Conservation (phyloP, 2,329 filamentous ascomycete species). For the Ceratocystis albifundus region DNA sequence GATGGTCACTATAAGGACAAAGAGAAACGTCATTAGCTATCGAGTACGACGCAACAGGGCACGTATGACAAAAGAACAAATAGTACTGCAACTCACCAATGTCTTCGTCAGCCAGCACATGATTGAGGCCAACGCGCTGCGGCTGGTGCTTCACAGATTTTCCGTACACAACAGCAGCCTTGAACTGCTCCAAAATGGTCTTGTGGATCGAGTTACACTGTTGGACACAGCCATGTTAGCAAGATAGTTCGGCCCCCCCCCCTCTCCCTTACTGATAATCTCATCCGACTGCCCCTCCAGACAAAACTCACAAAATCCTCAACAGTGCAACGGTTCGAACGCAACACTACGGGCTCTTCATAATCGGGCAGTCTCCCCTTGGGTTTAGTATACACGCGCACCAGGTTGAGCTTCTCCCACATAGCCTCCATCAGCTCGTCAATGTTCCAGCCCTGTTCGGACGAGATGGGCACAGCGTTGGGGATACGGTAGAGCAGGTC, state of each 20-base stretch:
- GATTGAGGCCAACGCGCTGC: slow-evolving; percentile 79
- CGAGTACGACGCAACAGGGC: background rate
- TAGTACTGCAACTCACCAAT: slow-evolving; percentile 49
- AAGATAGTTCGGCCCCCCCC: background rate
- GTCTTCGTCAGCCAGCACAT: slow-evolving; percentile 92
- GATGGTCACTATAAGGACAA: slow-evolving; percentile 17
- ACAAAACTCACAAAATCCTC: slow-evolving; percentile 79
- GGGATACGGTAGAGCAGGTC: slow-evolving; percentile 94
- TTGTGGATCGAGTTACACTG: slow-evolving; percentile 97
- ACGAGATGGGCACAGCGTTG: slow-evolving; percentile 92
- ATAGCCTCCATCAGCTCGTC: slow-evolving; percentile 94
- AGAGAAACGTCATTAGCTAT: background rate
- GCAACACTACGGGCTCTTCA: slow-evolving; percentile 76
- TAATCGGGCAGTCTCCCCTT: slow-evolving; percentile 95
- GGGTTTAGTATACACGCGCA: slow-evolving; percentile 93
- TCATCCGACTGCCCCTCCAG: no score
- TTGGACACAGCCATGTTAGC: slow-evolving; percentile 7
- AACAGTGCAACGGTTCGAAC: slow-evolving; percentile 70
- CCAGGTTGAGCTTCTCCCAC: slow-evolving; percentile 93
- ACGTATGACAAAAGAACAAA: background rate
- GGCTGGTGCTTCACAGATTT: slow-evolving; percentile 98
- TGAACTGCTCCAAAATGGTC: slow-evolving; percentile 91
- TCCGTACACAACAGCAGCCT: slow-evolving; percentile 88
- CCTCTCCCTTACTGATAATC: no score
- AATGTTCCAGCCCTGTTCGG: slow-evolving; percentile 94